Base-by-base conservation (phyloP, 2,329 filamentous ascomycete genomes). In the Colletotrichum sp. region DNA sequence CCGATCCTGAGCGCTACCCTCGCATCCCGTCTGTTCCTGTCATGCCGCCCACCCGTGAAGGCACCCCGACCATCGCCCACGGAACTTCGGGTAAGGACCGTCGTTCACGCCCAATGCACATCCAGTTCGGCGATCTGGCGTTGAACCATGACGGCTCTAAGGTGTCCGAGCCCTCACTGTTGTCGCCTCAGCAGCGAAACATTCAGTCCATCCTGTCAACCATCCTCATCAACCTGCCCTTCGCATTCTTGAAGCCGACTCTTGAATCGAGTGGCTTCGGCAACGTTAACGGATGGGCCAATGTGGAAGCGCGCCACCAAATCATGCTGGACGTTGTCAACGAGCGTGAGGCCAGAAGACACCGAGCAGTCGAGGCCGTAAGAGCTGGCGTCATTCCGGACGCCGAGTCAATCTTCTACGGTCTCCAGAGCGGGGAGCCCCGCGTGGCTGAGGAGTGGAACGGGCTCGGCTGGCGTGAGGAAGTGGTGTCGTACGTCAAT, bases 61-160 rank as follows among this genome's bases (percentile, higher is more conserved):
- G 73, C 24, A 64, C 76, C 6, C 80, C 82, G 32, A 77, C 80
- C 28, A 84, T 85, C 84, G 85, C 85, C 82, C 82, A 83, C 73
- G 85, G 83, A 64, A 83, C 85, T 9, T 82, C 82, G 4, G 83
- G 82, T 61, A 82, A 80, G 66, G 81, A 80, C 9, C 87, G 84
- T 68, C 83, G 91, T 66, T 88, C 89, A 52, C 89, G 92, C 30
- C 85, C 94, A 13, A 90, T 89, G 76, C 89, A 88, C 76, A 94
- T 95, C 68, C 91, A 92, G 76, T 95, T 95, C 79, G 94, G 94
- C n/a, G 93, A 95, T 78, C 85, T 93, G 24, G 85, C 91, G 79
- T 66, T 85, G 77, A 73, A 80, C 26, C 78, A 77, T 36, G 79
- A 77, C 10, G 78, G 78, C 9, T 82, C 84, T 5, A 85, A 85